Evolutionary conservation across 2,329 filamentous ascomycete genomes (phyloP), one percentile per base, ranked within the genome.

Genomic region (Ustilaginoidea virens): DNA sequence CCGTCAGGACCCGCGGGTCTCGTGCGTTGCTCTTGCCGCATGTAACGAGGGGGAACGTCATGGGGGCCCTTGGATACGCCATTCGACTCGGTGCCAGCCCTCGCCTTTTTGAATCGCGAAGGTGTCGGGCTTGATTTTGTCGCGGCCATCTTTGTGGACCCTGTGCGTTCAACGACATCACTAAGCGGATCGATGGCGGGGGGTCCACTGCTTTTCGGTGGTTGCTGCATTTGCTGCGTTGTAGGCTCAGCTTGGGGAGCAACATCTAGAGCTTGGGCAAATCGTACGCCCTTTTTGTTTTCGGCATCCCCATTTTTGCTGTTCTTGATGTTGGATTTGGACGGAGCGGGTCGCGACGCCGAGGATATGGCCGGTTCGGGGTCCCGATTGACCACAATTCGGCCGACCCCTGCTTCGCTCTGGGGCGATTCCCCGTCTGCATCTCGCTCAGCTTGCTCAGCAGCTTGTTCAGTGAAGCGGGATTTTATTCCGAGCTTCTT

Each of bases 211-310:
- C 6, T 46, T 38, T 27, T 44, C 37, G 11, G 33, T n/a, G n/a
- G n/a, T n/a, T n/a, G n/a, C n/a, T n/a, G 33, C 4, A 36, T 24
- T 7, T 39, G 31, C 14, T 39, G 36, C 25, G 29, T 24, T 11
- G 36, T 29, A 5, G 21, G 7, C 14, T 46, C 39, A 14, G 36
- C 45, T 26, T 50, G 55, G 3, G 49, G 49, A 27, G 79, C 75
- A 36, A 92, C 73, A 41, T 90, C 80, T 19, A 92, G 57, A 5
- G 64, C 62, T 19, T 74, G 58, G 2, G 83, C 76, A 51, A 93
- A 93, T n/a, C 77, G 71, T 16, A 93, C 85, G 11, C 69, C 75
- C 55, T 90, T 92, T 46, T 66, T 68, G 25, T 44, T 41, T 10
- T 43, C 36, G 7, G 22, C 19, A 3, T 38, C 37, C 7, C 33